phyloP scores from a whole-genome alignment of 169 alveolate species.

The Perkinsus olseni region DNA sequence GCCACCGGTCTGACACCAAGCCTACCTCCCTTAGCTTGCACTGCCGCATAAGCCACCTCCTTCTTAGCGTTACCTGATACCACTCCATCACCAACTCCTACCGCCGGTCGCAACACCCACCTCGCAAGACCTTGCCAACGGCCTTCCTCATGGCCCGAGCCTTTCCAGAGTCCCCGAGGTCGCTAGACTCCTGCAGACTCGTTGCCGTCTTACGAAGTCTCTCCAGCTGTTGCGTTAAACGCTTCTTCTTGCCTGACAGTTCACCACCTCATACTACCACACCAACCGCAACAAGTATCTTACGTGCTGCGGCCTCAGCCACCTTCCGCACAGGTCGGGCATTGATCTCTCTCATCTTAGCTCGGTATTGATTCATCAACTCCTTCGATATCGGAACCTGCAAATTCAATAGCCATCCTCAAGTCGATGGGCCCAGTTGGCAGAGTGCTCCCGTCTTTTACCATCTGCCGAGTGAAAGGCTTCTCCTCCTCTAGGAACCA shows the following conservation, averaged over 20 bases:
- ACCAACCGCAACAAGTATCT: not conserved
- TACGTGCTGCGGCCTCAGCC: constrained; percentile 65
- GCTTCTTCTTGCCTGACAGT: not conserved
- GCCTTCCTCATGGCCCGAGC: not conserved
- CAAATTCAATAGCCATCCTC: not conserved
- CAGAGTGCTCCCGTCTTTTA: not conserved
- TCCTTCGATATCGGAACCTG: constrained; percentile 90
- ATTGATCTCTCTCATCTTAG: constrained; percentile 82
- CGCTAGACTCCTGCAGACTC: not conserved
- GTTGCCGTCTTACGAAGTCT: not conserved
- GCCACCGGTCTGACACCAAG: not conserved
- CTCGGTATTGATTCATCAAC: constrained; percentile 79
- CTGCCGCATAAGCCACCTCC: not conserved
- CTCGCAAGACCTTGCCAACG: not conserved
- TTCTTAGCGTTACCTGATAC: not conserved
- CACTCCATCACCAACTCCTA: constrained; percentile 20
- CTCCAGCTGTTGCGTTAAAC: not conserved
- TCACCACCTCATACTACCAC: not conserved
- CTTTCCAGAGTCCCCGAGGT: not conserved
- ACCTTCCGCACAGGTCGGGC: constrained; percentile 93
- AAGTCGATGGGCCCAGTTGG: too few relatives aligned
- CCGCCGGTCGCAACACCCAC: constrained; percentile 18
- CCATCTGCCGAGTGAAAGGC: not conserved
- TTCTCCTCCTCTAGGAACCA: constrained; percentile 97
- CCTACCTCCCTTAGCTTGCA: not conserved